phyloP scores from a whole-genome alignment of 2,329 filamentous ascomycete species.

The Aspergillus puulaauensis region DNA sequence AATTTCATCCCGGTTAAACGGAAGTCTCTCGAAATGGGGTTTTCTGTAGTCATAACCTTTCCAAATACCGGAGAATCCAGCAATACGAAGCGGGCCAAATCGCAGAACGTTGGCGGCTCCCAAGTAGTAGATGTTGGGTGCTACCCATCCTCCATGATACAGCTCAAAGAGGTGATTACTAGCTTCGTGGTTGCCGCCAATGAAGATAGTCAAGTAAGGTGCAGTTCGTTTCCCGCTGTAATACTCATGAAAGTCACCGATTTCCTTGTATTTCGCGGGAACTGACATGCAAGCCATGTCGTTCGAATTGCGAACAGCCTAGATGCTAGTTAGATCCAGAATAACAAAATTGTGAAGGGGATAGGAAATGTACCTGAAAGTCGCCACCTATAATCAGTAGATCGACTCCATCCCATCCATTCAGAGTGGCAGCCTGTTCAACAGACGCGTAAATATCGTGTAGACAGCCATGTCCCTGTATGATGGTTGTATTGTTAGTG shows the following conservation, averaged over 20 bases:
- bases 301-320: constrained; percentile 83
- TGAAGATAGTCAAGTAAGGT: constrained; percentile 87
- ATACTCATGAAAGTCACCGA: constrained; percentile 93
- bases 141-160: constrained; percentile 95
- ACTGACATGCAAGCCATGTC: constrained; percentile 89
- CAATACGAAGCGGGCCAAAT: constrained; percentile 81
- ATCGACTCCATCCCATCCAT: constrained; percentile 80
- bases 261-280: constrained; percentile 78
- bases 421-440: constrained; percentile 64
- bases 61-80: constrained; percentile 91
- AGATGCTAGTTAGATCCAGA: constrained; percentile 10
- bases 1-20: constrained; percentile 75
- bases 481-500: constrained; percentile 13
- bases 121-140: constrained; percentile 95
- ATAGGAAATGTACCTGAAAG: constrained; percentile 66
- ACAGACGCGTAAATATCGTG: constrained; percentile 88
- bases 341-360: not conserved
- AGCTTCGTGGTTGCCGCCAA: constrained; percentile 94
- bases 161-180: constrained; percentile 87
- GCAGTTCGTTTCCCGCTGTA: constrained; percentile 76
- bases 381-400: constrained; percentile 93
- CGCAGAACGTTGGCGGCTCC: constrained; percentile 87
- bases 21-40: constrained; percentile 79
- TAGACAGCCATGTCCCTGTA: constrained; percentile 83
- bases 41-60: constrained; percentile 86